Evolutionary conservation across 192 early-diverging fungal genomes (phyloP), one percentile per base, ranked within the genome.

Genomic region (Irineochytrium annulatum): DNA sequence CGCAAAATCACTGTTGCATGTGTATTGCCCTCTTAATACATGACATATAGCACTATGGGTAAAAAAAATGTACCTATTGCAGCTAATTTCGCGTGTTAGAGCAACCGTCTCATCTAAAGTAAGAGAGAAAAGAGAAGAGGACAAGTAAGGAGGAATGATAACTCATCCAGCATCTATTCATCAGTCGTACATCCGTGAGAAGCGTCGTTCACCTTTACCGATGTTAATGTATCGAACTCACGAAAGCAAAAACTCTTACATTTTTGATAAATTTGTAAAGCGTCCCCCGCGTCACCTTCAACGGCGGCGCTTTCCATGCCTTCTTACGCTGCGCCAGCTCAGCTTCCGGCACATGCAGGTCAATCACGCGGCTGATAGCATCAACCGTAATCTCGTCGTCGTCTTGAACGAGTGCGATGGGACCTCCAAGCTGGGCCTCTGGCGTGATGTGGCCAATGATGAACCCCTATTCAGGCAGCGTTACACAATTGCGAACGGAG

Each of bases 391-490:
- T 83, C 27, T 79, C 67, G 78, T 99, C 97, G 31, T 92, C 95
- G 68, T 99, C 83, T 43, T 81, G 62, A 52, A 99, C 76, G 60
- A 95, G 82, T 13, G 87, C 97, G 57, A 99, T 90, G 6, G 97
- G 97, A 3, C 97, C 97, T 43, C 97, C 97, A 13, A 79, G 87
- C 68, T 97, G 93, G 3, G 97, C 97, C 74, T 99, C 97, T 5
- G 97, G 97, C 3, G 94, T 89, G 66, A 99, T 93, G 69, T 99
- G 97, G 27, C 97, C 97, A 69, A 99, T 95, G 62, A 99, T 97
- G 65, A 99, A 99, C 32, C 97, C 93, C 83, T 87, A 61, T 19
- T 24, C n/a, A 33, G 3, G 24, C 55, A 29, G 19, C 6, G 29
- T 61, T 31, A 14, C 17, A 24, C 17, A 63, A n/a, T 26, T 13